Conservation (phyloP, 1,284 basidiomycete species). For the Leccinum huronense region DNA sequence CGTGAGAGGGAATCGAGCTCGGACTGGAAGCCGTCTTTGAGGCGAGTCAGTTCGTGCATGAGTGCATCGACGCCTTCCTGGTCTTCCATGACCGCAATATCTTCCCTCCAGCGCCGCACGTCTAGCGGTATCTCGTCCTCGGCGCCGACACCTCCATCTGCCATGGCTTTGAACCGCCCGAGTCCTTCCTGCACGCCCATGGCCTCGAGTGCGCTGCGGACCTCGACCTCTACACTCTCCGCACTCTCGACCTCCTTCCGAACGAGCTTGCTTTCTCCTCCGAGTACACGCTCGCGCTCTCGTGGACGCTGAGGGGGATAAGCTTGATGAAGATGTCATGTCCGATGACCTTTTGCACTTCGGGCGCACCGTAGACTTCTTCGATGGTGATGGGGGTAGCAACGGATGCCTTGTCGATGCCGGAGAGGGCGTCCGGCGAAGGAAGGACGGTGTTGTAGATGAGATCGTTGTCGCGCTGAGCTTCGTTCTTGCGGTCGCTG, state of each 20-base stretch:
- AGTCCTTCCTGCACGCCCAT: conserved; percentile 80
- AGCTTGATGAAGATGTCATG: conserved; percentile 88
- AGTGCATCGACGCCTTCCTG: conserved; percentile 64
- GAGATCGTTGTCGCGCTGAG: conserved; percentile 90
- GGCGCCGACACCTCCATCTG: conserved; percentile 67
- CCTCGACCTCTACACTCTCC: conserved; percentile 82
- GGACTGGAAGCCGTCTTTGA: conserved; percentile 59
- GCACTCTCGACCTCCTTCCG: conserved; percentile 86
- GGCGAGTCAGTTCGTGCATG: conserved; percentile 59
- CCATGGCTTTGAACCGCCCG: conserved; percentile 73
- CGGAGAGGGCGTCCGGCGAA: conserved; percentile 74
- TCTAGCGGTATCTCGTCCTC: conserved; percentile 73
- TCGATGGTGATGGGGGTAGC: conserved; percentile 88
- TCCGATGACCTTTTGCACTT: conserved; percentile 95
- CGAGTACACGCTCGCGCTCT: conserved; percentile 94
- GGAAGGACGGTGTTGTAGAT: conserved; percentile 97
- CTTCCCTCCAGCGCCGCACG: conserved; percentile 75
- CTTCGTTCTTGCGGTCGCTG: conserved; percentile 73
- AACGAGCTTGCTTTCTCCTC: conserved; percentile 98
- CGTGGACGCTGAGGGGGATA: conserved; percentile 92
- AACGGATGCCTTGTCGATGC: conserved; percentile 77
- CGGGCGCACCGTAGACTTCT: conserved; percentile 87
- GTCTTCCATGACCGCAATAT: conserved; percentile 67
- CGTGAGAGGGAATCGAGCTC: conserved; percentile 62
- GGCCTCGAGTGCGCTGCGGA: conserved; percentile 78